Evolutionary conservation across 106 monocot species (phyloP).

Genomic region (Amphibolis antarctica): DNA sequence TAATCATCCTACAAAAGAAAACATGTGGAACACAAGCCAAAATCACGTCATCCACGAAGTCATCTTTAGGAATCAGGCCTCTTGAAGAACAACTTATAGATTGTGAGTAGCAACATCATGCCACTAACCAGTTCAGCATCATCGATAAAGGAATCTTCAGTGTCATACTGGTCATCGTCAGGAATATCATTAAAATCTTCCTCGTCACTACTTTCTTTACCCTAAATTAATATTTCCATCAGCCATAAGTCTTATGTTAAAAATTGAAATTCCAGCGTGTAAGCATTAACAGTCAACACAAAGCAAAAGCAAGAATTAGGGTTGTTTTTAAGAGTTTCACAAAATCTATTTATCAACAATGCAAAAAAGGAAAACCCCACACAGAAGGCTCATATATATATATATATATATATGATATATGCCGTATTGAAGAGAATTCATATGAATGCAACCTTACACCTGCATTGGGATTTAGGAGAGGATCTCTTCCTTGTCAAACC

Average conservation of each 20-base stretch:
- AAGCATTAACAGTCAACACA: not conserved
- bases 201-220: slow-evolving; percentile 92
- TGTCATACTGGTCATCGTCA: slow-evolving; percentile 98
- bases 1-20: slow-evolving; percentile 73
- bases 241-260: slow-evolving; percentile 1
- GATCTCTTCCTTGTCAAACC: no score
- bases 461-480: no score
- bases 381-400: no score
- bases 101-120: not conserved
- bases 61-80: no score
- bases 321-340: no score
- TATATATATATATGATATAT: no score
- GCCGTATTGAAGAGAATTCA: no score
- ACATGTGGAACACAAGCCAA: not conserved
- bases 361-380: no score
- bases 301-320: not conserved
- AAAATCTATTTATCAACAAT: no score
- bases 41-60: no score
- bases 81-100: no score
- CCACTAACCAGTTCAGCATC: slow-evolving; percentile 85
- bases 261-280: slow-evolving; percentile 1
- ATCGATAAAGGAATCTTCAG: slow-evolving; percentile 98
- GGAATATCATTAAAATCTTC: slow-evolving; percentile 72
- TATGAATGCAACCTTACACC: no score
- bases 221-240: slow-evolving; percentile 32